phyloP scores from a whole-genome alignment of 2,329 filamentous ascomycete genomes.

The Penicillium verrucosum region DNA sequence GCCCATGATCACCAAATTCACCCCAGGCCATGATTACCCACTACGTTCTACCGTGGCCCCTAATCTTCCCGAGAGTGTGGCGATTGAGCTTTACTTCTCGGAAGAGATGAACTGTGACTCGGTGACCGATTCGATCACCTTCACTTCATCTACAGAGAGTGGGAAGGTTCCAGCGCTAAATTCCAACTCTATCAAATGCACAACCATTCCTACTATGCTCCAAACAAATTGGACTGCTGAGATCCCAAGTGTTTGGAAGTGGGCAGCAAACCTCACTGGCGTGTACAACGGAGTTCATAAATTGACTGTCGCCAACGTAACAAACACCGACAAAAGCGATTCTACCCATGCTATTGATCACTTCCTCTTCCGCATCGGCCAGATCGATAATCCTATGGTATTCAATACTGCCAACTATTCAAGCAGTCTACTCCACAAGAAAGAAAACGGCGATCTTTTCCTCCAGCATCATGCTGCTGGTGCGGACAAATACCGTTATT shows the following conservation, averaged over 20 bases:
- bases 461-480: constrained; percentile 59
- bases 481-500: constrained; percentile 61
- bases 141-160: constrained; percentile 53
- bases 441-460: constrained; percentile 44
- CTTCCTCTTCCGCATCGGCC: constrained; percentile 61
- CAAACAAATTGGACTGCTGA: constrained; percentile 47
- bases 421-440: constrained; percentile 48
- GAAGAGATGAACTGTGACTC: constrained; percentile 58
- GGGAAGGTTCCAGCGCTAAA: constrained; percentile 46
- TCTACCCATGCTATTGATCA: constrained; percentile 56
- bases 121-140: constrained; percentile 48
- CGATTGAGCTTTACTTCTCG: constrained; percentile 54
- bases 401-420: constrained; percentile 61
- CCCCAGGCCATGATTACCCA: constrained; percentile 59
- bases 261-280: constrained; percentile 51
- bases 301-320: constrained; percentile 55
- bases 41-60: constrained; percentile 49
- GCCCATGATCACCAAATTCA: constrained; percentile 58
- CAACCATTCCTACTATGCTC: constrained; percentile 32
- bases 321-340: constrained; percentile 35
- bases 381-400: constrained; percentile 57
- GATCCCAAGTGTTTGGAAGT: constrained; percentile 53
- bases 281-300: constrained; percentile 61
- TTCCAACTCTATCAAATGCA: constrained; percentile 45
- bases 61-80: constrained; percentile 46